phyloP scores from a whole-genome alignment of 805 yeast species.

The Wickerhamiella sergipiensis region DNA sequence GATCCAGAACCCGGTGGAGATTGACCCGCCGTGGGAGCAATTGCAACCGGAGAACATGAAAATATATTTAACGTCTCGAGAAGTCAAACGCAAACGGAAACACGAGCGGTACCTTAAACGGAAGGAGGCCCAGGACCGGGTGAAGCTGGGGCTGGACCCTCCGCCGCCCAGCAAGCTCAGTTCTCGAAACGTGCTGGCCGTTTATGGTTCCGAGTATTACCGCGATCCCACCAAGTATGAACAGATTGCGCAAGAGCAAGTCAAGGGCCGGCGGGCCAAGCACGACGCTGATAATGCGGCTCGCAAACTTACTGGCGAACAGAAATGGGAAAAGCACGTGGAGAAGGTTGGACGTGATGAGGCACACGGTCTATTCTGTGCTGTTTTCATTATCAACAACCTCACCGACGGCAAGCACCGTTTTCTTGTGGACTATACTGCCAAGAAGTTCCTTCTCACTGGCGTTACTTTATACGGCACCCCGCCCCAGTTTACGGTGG shows the following conservation, averaged over 20 bases:
- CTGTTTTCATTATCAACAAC: slow-evolving; percentile 44
- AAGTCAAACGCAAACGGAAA: slow-evolving; percentile 57
- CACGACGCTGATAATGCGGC: slow-evolving; percentile 52
- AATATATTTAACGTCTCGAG: slow-evolving; percentile 60
- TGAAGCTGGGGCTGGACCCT: slow-evolving; percentile 68
- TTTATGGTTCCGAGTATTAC: slow-evolving; percentile 71
- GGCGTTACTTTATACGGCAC: slow-evolving; percentile 37
- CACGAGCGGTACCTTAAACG: slow-evolving; percentile 49
- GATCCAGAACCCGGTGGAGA: slow-evolving; percentile 70
- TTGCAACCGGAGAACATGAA: slow-evolving; percentile 30
- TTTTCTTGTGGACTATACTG: slow-evolving; percentile 67
- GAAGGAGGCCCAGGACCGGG: slow-evolving; percentile 62
- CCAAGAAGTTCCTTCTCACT: slow-evolving; percentile 50
- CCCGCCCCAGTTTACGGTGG: slow-evolving; percentile 32
- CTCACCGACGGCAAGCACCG: slow-evolving; percentile 52
- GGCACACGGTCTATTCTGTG: slow-evolving; percentile 36
- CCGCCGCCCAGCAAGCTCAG: slow-evolving; percentile 86
- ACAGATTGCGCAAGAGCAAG: slow-evolving; percentile 50
- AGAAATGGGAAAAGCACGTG: slow-evolving; percentile 36
- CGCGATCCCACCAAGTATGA: slow-evolving; percentile 84
- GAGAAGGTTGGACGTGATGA: slow-evolving; percentile 37
- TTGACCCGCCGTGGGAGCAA: slow-evolving; percentile 44
- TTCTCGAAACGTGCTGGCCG: slow-evolving; percentile 72
- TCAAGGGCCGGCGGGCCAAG: slow-evolving; percentile 40
- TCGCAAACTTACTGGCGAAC: slow-evolving; percentile 48